Base-by-base conservation (phyloP, 257 asterid genomes). In the Solanum pimpinellifolium region DNA sequence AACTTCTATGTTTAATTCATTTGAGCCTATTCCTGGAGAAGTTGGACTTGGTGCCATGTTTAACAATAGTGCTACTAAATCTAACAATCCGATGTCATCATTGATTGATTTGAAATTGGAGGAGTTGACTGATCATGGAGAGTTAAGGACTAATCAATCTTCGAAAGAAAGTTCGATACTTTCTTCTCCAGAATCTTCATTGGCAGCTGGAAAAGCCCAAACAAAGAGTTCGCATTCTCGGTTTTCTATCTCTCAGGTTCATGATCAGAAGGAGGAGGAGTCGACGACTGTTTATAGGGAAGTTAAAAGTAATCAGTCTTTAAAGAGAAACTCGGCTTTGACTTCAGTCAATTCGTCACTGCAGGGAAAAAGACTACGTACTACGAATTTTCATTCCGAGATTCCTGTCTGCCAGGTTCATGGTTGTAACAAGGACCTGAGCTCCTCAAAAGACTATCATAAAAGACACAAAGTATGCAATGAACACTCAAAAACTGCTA, bases 391-490 rank as follows among this genome's bases (percentile, higher is more conserved):
- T 29, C 91, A 83, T 41, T 47, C 91, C 29, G 91, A 87, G 66
- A 31, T 37, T 86, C 96, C 94, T 74, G 86, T 92, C 73, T 95
- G 98, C 82, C 94, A 91, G 89, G 98, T 94, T 72, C 88, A 72
- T 31, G 96, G 96, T 31, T 95, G 98, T 89, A 91, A 92, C 86
- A 92, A 92, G 88, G 96, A 95, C 84, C 89, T 95, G 89, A 91
- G 93, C 87, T 88, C 87, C 41, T 90, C 96, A 5, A 95, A 94
- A 91, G 98, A 92, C 84, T 95, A 95, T 88, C 92, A 95, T 90
- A 93, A 88, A 85, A 90, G 98, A 89, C 98, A 95, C 89, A 94
- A 88, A 91, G 98, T 95, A 13, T 95, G 98, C n/a, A 93, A 91
- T 84, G 86, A 84, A 86, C 98, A 95, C 91, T 92, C 98, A 3